Percentiles rank a stretch among this genome's conserved stretches.
Conservation (phyloP, 169 alveolate genomes). For the Plasmodium malariae region DNA sequence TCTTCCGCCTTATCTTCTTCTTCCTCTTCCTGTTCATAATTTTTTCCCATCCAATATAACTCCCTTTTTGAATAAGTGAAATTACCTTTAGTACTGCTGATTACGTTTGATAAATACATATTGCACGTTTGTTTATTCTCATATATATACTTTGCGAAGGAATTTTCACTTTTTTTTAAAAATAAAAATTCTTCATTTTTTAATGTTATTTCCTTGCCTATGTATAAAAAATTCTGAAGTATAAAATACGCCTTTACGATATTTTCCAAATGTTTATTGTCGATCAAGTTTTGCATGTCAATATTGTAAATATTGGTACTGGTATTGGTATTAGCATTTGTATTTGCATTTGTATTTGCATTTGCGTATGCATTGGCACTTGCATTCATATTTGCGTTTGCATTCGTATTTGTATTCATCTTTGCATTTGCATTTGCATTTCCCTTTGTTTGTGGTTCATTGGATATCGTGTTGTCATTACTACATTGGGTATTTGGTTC, state of each 20-base stretch:
- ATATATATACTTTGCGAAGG: slow-evolving; percentile 16
- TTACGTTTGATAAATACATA: slow-evolving; percentile 16
- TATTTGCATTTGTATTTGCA: not conserved
- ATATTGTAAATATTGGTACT: not conserved
- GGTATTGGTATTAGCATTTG: not conserved
- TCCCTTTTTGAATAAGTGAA: no score
- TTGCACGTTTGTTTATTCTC: slow-evolving; percentile 23
- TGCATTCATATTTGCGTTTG: not conserved
- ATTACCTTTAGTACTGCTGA: no score
- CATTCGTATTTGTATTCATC: not conserved
- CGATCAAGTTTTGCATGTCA: slow-evolving; percentile 41
- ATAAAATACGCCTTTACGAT: slow-evolving; percentile 51
- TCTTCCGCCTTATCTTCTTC: no score
- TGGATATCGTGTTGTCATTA: not conserved
- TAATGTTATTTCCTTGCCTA: slow-evolving; percentile 25
- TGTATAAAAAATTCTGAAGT: slow-evolving; percentile 26
- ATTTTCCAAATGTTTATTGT: slow-evolving; percentile 41
- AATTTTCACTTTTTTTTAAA: slow-evolving; percentile 33
- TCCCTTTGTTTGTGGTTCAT: not conserved
- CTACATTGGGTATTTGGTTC: not conserved
- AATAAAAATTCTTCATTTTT: slow-evolving; percentile 52
- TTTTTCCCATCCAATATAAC: no score
- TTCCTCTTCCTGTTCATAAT: no score
- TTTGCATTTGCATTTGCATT: not conserved
- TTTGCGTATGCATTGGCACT: not conserved